Base-by-base conservation (phyloP, 371 early-diverging fungal genomes). In the Spraguea lophii region DNA sequence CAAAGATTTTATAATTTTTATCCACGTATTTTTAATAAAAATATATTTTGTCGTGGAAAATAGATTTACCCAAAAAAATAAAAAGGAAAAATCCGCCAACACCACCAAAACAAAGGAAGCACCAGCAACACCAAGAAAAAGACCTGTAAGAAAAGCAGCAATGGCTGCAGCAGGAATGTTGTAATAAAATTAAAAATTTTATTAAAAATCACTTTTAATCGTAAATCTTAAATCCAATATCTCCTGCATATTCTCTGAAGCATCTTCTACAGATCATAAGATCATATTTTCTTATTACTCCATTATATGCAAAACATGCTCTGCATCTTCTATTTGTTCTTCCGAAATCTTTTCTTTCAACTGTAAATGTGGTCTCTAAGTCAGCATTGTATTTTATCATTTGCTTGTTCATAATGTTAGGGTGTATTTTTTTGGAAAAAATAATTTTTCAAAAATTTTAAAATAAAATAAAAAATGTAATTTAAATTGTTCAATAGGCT, bases 191-290 rank as follows among this genome's bases (percentile, higher is more conserved):
- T 39, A 42, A 21, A 13, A 35, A 10, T 36, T 49, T 38, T 20
- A 40, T 27, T 34, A 46, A 36, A 39, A 25, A 52, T 10, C 15
- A 21, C 20, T 56, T 54, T 56, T 63, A 63, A 59, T 67, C 57
- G n/a, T 49, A 41, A 25, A 53, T 61, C 27, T 50, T 54, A 79
- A 94, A 91, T 63, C 99, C 99, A 76, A 98, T 93, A 71, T 88
- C 88, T 56, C 72, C 74, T 72, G 93, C 78, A 76, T 92, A 83
- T 77, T 93, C 89, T 76, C 93, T 89, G 84, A 94, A 92, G 81
- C 95, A 94, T 78, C 93, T 91, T 79, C 99, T 85, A 82, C 99
- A 98, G 66, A 97, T 76, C 80, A 88, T 82, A 59, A 98, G 76
- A 63, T 79, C 80, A 79, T 91, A 91, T 80, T 91, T 93, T 79